These are phyloP conservation scores for Lipomyces oligophaga DNA, from an alignment of 805 yeast genomes.

Conservation along the genomic window DNA sequence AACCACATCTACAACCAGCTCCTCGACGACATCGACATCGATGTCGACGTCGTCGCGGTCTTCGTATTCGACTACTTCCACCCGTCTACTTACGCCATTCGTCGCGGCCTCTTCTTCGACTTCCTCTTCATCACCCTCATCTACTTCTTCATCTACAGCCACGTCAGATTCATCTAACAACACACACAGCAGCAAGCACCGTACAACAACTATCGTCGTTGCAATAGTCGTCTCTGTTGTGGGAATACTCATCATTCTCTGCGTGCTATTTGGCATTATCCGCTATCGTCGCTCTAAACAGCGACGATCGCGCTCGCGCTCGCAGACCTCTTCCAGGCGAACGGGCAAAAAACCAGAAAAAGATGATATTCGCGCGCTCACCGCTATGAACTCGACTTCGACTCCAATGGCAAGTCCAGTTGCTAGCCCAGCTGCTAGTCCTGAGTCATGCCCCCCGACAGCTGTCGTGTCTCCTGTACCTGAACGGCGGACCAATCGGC, in stretches of 20 bases:
- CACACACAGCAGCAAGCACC: neutral
- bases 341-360: neutral
- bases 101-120: neutral
- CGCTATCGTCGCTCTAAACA: neutral
- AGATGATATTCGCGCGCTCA: no score
- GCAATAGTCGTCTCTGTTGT: constrained; percentile 12
- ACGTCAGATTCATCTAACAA: neutral
- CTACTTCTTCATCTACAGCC: constrained; percentile 3
- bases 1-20: no score
- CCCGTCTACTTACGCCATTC: constrained; percentile 1
- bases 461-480: no score
- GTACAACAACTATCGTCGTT: constrained; percentile 1
- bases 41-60: constrained; percentile 1
- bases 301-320: neutral
- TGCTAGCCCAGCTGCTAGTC: no score
- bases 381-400: no score
- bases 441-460: no score
- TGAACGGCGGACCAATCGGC: no score
- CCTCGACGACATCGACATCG: neutral
- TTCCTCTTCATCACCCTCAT: constrained; percentile 2
- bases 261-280: constrained; percentile 2
- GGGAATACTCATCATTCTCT: constrained; percentile 3
- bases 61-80: neutral
- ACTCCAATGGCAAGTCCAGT: no score
- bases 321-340: neutral